These are phyloP conservation scores for Rhazya stricta DNA, from an alignment of 257 asterid species.

Conservation along the genomic window DNA sequence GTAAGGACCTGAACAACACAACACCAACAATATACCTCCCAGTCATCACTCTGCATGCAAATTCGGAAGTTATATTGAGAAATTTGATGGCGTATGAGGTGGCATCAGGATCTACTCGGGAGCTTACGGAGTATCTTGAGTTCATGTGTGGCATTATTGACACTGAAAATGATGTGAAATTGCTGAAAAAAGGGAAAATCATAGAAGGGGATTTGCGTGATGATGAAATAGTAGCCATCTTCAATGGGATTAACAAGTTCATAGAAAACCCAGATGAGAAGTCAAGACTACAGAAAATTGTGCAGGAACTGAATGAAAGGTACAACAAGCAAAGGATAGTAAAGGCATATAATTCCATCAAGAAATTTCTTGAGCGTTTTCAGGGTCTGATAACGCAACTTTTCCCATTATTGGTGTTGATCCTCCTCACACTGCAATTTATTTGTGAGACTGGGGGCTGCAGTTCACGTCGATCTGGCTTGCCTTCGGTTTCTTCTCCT, in stretches of 20 bases:
- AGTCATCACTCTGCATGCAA: background rate
- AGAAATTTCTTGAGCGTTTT: too few species aligned
- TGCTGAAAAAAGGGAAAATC: conserved; percentile 5
- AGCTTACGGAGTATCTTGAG: conserved; percentile 12
- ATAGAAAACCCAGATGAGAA: background rate
- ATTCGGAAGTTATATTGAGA: conserved; percentile 17
- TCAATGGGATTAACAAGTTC: conserved; percentile 16
- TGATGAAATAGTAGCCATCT: conserved; percentile 13
- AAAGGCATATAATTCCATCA: too few species aligned
- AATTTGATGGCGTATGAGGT: conserved; percentile 27
- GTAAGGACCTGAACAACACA: background rate
- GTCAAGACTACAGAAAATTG: too few species aligned
- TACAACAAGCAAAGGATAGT: too few species aligned
- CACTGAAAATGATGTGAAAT: conserved; percentile 13
- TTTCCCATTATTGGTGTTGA: too few species aligned
- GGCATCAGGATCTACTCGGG: conserved; percentile 8
- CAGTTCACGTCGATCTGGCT: too few species aligned
- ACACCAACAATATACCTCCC: background rate
- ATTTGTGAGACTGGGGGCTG: too few species aligned
- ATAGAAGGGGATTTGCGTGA: conserved; percentile 3
- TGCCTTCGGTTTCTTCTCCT: too few species aligned
- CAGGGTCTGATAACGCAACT: too few species aligned
- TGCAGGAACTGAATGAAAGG: too few species aligned
- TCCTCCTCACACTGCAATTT: too few species aligned
- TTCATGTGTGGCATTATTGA: conserved; percentile 21